Base-by-base conservation (phyloP, 2,329 filamentous ascomycete species). In the Sporothrix pseudoabietina region DNA sequence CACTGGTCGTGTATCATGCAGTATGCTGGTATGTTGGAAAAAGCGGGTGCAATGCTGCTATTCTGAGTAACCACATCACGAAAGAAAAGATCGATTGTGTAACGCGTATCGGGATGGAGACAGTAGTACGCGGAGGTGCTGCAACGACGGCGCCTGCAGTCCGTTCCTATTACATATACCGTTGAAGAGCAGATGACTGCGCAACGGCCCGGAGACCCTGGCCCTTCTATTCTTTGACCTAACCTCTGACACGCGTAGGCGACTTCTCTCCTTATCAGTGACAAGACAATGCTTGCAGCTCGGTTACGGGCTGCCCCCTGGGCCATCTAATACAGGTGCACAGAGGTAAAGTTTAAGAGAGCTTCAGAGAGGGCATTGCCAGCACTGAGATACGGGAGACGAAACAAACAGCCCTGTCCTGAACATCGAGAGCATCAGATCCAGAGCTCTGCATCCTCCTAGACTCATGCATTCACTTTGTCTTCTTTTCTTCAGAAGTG, bases 41-140 rank as follows among this genome's bases (percentile, higher is more conserved):
- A 26, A 26, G 47, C 9, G 19, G 66, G 66, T 69, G 66, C 30
- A 39, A 19, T 52, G 26, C 5, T 52, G 44, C 44, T 39, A 10
- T 22, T 39, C 30, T 39, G 66, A 35, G 65, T 22, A 52, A 69
- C 63, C 41, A 44, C 63, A n/a, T 30, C 65, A 69, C 66, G 32
- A 47, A 72, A 72, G 59, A 55, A 14, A 72, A 55, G 26, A 54
- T 39, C 19, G 52, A 55, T 49, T 59, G n/a, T 30, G 68, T 44
- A 57, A 44, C 52, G 30, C 52, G 14, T n/a, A 70, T 70, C 35
- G 68, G 68, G 52, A 59, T 22, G 22, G 66, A 54, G 47, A 19
- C n/a, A 30, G 66, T 41, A 35, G 47, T 41, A 69, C 66, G 32
- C 47, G 47, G 30, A 32, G 44, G 65, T 14, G 44, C 26, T 52